Conservation (phyloP, 169 alveolate genomes). For the Plasmodium vivax region DNA sequence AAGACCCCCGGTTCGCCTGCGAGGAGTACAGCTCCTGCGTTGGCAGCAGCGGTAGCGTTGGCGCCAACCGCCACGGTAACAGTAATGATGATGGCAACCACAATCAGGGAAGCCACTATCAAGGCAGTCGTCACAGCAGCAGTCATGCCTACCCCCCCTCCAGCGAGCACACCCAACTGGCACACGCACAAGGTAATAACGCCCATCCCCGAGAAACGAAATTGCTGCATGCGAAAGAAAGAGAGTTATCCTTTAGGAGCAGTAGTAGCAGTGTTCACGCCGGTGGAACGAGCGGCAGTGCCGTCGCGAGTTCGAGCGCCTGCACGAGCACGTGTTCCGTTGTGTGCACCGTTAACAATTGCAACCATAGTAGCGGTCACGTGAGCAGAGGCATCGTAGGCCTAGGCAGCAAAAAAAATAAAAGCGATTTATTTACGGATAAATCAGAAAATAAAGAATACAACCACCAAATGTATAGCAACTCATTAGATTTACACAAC, state of each 20-base stretch:
- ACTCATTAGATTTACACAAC: slow-evolving; percentile 20
- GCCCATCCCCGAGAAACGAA: background rate
- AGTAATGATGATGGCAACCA: background rate
- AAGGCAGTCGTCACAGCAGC: background rate
- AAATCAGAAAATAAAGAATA: slow-evolving; percentile 14
- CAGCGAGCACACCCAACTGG: background rate
- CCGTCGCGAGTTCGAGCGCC: background rate
- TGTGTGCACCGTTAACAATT: background rate
- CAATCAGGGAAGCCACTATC: background rate
- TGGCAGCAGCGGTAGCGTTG: background rate
- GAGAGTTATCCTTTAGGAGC: slow-evolving; percentile 3
- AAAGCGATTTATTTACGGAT: slow-evolving; percentile 32
- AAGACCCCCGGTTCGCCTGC: background rate
- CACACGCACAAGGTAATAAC: slow-evolving; percentile 6
- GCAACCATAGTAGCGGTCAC: background rate
- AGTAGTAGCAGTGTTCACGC: slow-evolving; percentile 8
- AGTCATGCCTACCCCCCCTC: background rate
- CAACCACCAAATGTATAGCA: slow-evolving; percentile 6
- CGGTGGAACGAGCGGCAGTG: background rate
- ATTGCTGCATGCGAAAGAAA: slow-evolving; percentile 1
- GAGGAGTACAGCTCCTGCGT: background rate
- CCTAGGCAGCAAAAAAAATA: slow-evolving; percentile 23
- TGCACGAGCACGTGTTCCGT: background rate
- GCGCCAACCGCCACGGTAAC: background rate
- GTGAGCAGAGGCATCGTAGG: background rate